Conservation (phyloP, 495 filamentous ascomycete species). For the Astrocystis sublimbata region DNA sequence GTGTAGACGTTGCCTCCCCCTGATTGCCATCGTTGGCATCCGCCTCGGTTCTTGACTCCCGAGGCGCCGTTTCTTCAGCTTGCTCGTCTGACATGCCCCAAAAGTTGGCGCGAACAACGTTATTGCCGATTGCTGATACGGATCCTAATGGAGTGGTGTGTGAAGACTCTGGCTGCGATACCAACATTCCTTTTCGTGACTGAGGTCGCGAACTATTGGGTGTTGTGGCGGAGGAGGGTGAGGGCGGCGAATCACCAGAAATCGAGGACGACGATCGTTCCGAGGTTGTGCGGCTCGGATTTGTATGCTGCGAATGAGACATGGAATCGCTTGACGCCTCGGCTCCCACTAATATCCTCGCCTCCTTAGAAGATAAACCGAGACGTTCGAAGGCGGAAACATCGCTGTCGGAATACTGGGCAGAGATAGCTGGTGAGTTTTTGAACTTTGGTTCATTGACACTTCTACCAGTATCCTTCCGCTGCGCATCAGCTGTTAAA, state of each 20-base stretch:
- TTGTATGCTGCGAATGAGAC: conserved; percentile 29
- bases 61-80: conserved; percentile 11
- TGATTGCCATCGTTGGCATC: conserved; percentile 32
- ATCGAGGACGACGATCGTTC: conserved; percentile 51
- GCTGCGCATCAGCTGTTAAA: not conserved
- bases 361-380: conserved; percentile 29
- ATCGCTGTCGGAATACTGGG: conserved; percentile 33
- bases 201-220: conserved; percentile 51
- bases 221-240: conserved; percentile 42
- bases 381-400: conserved; percentile 33
- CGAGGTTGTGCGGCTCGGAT: conserved; percentile 35
- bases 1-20: conserved; percentile 37
- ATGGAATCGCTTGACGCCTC: conserved; percentile 27
- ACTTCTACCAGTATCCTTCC: conserved; percentile 7
- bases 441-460: conserved; percentile 22
- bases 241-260: conserved; percentile 44
- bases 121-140: conserved; percentile 7
- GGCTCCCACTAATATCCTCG: conserved; percentile 23
- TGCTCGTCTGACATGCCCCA: conserved; percentile 13
- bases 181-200: conserved; percentile 36
- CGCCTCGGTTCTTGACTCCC: conserved; percentile 10
- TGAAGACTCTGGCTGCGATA: not conserved
- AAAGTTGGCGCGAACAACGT: conserved; percentile 6
- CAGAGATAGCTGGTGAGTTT: conserved; percentile 29
- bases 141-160: conserved; percentile 1